Conservation (phyloP, 2,329 filamentous ascomycete species). For the Exophiala phaeomuriformis region DNA sequence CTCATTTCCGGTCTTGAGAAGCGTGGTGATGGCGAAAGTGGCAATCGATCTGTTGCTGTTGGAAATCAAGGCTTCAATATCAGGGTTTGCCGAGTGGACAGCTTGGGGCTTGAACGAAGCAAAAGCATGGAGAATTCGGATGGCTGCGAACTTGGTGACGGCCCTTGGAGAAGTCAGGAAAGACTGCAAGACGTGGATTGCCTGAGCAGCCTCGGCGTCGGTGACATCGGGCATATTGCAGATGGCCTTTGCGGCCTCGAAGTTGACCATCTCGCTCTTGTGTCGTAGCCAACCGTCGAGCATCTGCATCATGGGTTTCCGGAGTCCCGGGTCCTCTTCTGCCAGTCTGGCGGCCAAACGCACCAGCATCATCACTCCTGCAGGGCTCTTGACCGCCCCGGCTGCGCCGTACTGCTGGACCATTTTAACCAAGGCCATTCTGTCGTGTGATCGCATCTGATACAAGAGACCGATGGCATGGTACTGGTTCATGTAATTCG, state of each 20-base stretch:
- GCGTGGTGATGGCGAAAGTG: conserved; percentile 94
- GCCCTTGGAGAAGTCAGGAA: conserved; percentile 93
- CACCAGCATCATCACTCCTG: conserved; percentile 86
- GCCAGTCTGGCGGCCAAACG: conserved; percentile 87
- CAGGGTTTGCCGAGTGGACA: conserved; percentile 88
- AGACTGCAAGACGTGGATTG: conserved; percentile 88
- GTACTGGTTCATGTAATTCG: conserved; percentile 97
- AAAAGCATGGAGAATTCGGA: conserved; percentile 92
- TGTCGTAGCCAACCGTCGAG: conserved; percentile 94
- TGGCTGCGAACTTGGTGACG: conserved; percentile 94
- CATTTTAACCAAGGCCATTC: conserved; percentile 99
- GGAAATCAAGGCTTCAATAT: conserved; percentile 93
- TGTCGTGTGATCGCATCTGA: conserved; percentile 94
- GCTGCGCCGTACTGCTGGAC: conserved; percentile 95
- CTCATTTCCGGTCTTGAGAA: conserved; percentile 97
- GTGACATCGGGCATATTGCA: conserved; percentile 90
- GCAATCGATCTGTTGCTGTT: conserved; percentile 97
- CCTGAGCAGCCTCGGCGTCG: conserved; percentile 82
- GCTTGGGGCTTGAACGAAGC: conserved; percentile 92
- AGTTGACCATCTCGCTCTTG: conserved; percentile 99
- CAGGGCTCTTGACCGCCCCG: conserved; percentile 89
- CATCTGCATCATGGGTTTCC: conserved; percentile 94
- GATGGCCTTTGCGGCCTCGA: conserved; percentile 96
- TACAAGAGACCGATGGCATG: conserved; percentile 96
- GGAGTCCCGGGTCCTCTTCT: conserved; percentile 79